These are phyloP conservation scores for Trichosanthes cucumerina DNA, from an alignment of 306 rosid genomes.

Conservation along the genomic window DNA sequence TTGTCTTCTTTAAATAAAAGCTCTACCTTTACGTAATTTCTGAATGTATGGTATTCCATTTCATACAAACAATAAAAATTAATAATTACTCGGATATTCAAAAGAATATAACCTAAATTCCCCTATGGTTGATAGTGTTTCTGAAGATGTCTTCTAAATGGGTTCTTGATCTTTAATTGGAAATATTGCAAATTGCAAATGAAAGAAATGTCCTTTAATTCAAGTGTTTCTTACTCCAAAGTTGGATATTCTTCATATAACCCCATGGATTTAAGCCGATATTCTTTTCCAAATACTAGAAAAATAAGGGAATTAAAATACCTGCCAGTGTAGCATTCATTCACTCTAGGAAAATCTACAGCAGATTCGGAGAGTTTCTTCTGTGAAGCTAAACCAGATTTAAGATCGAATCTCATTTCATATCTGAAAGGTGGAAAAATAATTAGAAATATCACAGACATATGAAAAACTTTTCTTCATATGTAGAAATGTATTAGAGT, in stretches of 20 bases:
- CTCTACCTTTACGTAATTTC: neutral
- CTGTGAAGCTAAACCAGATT: conserved; percentile 69
- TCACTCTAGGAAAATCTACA: conserved; percentile 90
- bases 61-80: neutral
- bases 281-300: neutral
- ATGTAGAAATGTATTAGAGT: conserved; percentile 4
- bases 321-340: conserved; percentile 93
- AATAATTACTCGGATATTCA: too few relatives aligned
- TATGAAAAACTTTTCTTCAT: conserved; percentile 4
- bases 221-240: neutral
- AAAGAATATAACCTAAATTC: too few relatives aligned
- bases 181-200: neutral
- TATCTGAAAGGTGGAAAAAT: conserved; percentile 39
- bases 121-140: neutral
- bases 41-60: neutral
- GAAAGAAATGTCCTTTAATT: neutral
- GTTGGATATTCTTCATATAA: neutral
- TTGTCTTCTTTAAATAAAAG: neutral
- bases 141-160: neutral
- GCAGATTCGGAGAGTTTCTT: conserved; percentile 58
- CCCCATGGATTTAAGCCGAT: neutral
- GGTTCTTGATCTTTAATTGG: neutral
- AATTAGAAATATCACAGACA: conserved; percentile 10
- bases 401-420: conserved; percentile 85
- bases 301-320: conserved; percentile 12